Percentiles rank a stretch among this genome's conserved stretches.
These are phyloP conservation scores for Bruguiera sexangula DNA, from an alignment of 345 rosid genomes.

Conservation along the genomic window DNA sequence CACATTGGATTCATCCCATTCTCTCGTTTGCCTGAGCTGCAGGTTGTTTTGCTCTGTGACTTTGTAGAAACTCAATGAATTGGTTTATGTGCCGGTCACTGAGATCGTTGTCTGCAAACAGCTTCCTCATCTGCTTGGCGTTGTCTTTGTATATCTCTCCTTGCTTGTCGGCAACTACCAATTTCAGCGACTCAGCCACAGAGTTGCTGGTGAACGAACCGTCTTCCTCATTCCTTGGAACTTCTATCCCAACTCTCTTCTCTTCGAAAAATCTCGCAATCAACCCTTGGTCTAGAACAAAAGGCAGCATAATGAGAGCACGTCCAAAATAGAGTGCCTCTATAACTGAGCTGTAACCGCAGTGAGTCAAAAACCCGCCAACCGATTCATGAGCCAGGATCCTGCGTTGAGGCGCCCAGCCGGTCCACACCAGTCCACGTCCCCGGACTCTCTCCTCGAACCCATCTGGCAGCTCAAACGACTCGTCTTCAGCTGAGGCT, in stretches of 20 bases:
- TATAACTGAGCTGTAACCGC: neutral
- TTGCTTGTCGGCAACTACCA: neutral
- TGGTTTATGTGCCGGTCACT: neutral
- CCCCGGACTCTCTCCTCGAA: neutral
- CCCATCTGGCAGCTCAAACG: neutral
- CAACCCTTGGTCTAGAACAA: constrained; percentile 1
- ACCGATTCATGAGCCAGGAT: neutral
- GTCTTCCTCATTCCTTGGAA: neutral
- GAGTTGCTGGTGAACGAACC: neutral
- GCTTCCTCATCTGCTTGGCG: neutral
- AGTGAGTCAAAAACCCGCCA: constrained; percentile 7
- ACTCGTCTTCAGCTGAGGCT: neutral
- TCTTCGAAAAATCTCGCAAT: neutral
- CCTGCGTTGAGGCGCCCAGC: constrained; percentile 1
- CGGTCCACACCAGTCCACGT: neutral
- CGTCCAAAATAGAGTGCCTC: neutral
- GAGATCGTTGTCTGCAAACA: neutral
- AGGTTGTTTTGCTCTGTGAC: neutral
- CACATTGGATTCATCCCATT: too few species aligned
- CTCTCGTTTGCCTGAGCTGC: too few species aligned
- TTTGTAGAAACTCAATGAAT: neutral
- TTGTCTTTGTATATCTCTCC: neutral
- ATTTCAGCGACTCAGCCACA: neutral
- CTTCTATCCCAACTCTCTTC: neutral
- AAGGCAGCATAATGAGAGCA: neutral